Base-by-base conservation (phyloP, 805 yeast species). In the Ogataea ramenticola region DNA sequence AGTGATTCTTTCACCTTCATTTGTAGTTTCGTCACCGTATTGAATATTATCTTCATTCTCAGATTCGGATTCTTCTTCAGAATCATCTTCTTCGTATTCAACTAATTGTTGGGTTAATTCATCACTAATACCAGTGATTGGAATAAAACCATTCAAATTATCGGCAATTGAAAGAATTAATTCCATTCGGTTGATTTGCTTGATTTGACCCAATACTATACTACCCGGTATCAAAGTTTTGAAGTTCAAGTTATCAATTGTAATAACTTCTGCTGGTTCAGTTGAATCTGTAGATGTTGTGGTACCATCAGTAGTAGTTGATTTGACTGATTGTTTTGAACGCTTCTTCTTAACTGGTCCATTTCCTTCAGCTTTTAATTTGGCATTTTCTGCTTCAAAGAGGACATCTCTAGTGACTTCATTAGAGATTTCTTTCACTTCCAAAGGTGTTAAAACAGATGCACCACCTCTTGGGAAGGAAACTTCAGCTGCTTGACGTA, bases 391-490 rank as follows among this genome's bases (percentile, higher is more conserved):
- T 39, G 58, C 24, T 48, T 67, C 91, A 49, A 86, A 86, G 41
- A 90, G 68, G 35, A 86, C 93, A 66, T 93, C 99, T 49, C 77
- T 78, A 20, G 90, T 81, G 40, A 91, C 99, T 64, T 91, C 95
- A 60, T 88, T 89, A 35, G 96, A 82, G 42, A 91, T 91, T 59
- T 88, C 93, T 61, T 88, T 89, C 52, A 88, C 80, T 65, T 93
- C 99, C 51, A 93, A 68, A 7, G 98, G 89, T 3, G 96, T 78
- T 57, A 93, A 74, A 22, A 80, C 86, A 24, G 91, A 77, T 12
- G 83, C 79, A 41, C 99, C 99, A 54, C 99, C 99, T 79, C 99
- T 85, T 41, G 99, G 99, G 60, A 93, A 93, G 12, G 84, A 71
- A 36, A 72, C 67, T 46, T 81, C 86, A 46, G 62, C 64, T 14